Evolutionary conservation across 2,329 filamentous ascomycete species (phyloP).

Genomic region (Cladophialophora bantiana): DNA sequence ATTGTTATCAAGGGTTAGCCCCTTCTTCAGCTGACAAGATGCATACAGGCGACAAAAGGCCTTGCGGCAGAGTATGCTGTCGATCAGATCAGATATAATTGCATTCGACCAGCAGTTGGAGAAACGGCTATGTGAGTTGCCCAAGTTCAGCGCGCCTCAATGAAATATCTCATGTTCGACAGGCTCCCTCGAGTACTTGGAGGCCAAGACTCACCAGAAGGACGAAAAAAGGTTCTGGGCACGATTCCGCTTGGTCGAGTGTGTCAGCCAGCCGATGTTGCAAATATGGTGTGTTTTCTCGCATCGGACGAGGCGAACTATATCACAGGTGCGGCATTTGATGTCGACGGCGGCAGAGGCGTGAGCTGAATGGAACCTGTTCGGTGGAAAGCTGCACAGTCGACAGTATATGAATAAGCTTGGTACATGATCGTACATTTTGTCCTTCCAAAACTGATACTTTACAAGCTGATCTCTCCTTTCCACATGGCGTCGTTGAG

Average conservation of each 20-base stretch:
- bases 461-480: constrained; percentile 80
- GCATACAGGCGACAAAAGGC: constrained; percentile 30
- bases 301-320: constrained; percentile 38
- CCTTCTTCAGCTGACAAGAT: neutral
- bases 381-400: neutral
- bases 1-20: neutral
- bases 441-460: constrained; percentile 19
- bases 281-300: constrained; percentile 41
- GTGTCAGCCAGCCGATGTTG: constrained; percentile 41
- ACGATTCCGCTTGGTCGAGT: constrained; percentile 37
- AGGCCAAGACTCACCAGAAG: constrained; percentile 28
- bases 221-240: constrained; percentile 28
- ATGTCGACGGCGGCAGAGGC: constrained; percentile 41
- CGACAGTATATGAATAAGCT: constrained; percentile 3
- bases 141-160: neutral
- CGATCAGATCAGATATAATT: constrained; percentile 34
- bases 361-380: constrained; percentile 29
- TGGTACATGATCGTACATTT: constrained; percentile 29
- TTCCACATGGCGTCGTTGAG: constrained; percentile 88
- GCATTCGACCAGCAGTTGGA: constrained; percentile 34
- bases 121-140: constrained; percentile 33
- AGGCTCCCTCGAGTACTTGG: constrained; percentile 27
- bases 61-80: constrained; percentile 35
- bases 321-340: constrained; percentile 41
- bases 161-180: neutral